Percentiles rank a stretch among this genome's conserved stretches.
These are phyloP conservation scores for Strobilomyces echinocephalus DNA, from an alignment of 768 basidiomycete genomes.

Conservation along the genomic window DNA sequence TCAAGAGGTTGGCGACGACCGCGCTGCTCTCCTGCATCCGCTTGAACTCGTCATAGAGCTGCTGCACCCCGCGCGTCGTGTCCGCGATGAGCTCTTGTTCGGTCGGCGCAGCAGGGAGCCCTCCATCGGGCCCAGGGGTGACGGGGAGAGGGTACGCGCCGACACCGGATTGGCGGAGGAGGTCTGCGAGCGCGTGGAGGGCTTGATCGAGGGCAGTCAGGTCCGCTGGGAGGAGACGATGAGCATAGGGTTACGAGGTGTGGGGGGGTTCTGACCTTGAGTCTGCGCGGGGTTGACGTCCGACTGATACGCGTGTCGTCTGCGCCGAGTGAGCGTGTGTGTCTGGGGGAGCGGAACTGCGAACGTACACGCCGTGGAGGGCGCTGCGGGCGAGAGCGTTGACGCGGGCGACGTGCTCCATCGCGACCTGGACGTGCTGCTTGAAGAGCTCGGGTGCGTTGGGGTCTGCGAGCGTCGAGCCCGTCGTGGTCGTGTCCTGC, in stretches of 20 bases:
- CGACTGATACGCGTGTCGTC: conserved; percentile 58
- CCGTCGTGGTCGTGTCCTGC: conserved; percentile 20
- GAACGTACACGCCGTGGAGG: conserved; percentile 50
- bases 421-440: conserved; percentile 46
- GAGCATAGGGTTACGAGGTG: neutral
- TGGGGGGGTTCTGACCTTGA: conserved; percentile 36
- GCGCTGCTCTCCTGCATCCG: conserved; percentile 53
- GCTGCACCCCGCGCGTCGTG: conserved; percentile 39
- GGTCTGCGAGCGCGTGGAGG: conserved; percentile 41
- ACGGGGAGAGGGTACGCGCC: conserved; percentile 57
- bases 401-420: conserved; percentile 46
- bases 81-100: conserved; percentile 46
- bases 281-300: conserved; percentile 52
- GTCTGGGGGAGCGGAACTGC: neutral
- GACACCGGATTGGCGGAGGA: conserved; percentile 56
- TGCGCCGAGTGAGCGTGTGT: conserved; percentile 18
- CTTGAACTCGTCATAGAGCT: conserved; percentile 47
- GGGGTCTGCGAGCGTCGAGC: conserved; percentile 36
- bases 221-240: conserved; percentile 34
- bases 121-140: conserved; percentile 6
- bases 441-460: conserved; percentile 63
- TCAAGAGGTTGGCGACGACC: conserved; percentile 44
- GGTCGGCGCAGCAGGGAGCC: conserved; percentile 26
- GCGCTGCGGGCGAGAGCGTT: conserved; percentile 46
- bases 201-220: conserved; percentile 49